Evolutionary conservation across 441 rosid species (phyloP).

Genomic region (Eruca vesicaria): DNA sequence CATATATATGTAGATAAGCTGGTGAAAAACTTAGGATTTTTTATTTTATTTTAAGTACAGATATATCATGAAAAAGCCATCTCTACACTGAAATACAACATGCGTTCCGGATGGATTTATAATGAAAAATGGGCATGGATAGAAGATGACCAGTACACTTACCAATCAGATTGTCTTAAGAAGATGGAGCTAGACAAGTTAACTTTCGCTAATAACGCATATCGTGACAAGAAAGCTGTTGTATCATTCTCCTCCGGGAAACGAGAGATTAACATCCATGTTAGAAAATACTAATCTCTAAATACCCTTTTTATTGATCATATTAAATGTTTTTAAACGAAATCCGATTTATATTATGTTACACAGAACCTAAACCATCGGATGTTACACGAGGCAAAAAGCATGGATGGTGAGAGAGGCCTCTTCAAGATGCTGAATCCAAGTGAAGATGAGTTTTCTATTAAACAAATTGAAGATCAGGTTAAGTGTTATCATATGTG

Average conservation of each 20-base stretch:
- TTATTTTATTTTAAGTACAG: neutral
- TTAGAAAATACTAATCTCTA: neutral
- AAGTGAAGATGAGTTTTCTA: neutral
- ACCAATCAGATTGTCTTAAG: neutral
- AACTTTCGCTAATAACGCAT: slow-evolving; percentile 15
- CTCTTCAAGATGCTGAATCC: slow-evolving; percentile 8
- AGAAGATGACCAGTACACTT: neutral
- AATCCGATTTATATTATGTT: neutral
- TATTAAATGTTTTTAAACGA: neutral
- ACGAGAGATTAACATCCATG: slow-evolving; percentile 13
- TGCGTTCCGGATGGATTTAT: neutral
- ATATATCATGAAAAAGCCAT: neutral
- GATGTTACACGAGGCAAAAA: slow-evolving; percentile 10
- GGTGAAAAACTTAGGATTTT: neutral
- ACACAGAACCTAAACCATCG: slow-evolving; percentile 20
- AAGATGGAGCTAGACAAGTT: slow-evolving; percentile 22
- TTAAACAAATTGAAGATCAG: neutral
- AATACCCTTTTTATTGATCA: neutral
- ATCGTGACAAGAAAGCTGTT: slow-evolving; percentile 17
- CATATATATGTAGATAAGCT: neutral
- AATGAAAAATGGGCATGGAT: neutral
- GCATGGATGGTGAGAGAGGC: slow-evolving; percentile 9
- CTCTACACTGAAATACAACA: neutral
- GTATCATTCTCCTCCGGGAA: slow-evolving; percentile 6
- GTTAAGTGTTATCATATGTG: neutral